Evolutionary conservation across 2,329 filamentous ascomycete genomes (phyloP), one percentile per base, ranked within the genome.

Genomic region (Ambrosiella cleistominuta): DNA sequence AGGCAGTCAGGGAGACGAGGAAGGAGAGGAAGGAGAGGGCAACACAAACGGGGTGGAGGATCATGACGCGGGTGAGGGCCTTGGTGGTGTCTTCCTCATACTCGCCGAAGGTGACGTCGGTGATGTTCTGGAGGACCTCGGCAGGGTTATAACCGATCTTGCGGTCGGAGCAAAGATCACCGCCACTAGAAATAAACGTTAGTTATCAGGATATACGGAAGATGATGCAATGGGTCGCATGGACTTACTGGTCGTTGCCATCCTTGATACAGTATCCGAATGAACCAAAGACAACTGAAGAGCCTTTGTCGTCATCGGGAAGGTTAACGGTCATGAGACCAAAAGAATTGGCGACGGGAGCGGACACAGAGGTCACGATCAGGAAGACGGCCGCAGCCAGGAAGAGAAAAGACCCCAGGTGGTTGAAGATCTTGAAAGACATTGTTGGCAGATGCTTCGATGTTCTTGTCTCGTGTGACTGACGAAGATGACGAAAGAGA

Each of bases 41-140:
- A 61, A 74, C 72, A n/a, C 74, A 77, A 64, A 83, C 69, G 36
- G 81, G 79, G 69, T 83, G 80, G 60, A 84, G 72, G 56, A 83
- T 68, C 78, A 83, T 78, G 62, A 78, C 76, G 62, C 72, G 70
- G 47, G 80, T 82, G 45, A 83, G 71, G 36, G 67, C 70, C 62
- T 72, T 72, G 60, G 73, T 68, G 40, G 76, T 74, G 61, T 70
- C 67, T 59, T 69, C 67, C 17, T 73, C 69, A 59, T 71, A 70
- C 54, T 67, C 63, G 61, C 71, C 72, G 66, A 76, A 75, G 42
- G 68, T 59, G 52, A 67, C 69, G 54, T 65, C 64, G 58, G 73
- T 69, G 52, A 71, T 62, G 12, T 60, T 51, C 59, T 64, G 53
- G 63, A 82, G 69, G 61, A 77, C 67, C 2, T 67, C 60, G 54